Evolutionary conservation across 345 rosid genomes (phyloP).

Genomic region (Erucastrum elatum): DNA sequence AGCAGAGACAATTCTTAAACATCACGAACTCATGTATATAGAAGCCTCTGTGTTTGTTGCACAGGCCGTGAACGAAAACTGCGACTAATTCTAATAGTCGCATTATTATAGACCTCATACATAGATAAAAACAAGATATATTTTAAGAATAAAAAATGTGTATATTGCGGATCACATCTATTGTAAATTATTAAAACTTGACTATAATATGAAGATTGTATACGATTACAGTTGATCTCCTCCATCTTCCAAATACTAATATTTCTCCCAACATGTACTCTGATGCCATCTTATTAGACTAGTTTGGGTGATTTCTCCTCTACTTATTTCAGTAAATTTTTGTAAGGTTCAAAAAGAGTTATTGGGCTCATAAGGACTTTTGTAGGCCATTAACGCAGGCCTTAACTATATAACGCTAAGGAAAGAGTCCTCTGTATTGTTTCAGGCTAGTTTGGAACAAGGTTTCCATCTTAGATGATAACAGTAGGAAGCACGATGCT

Average conservation of each 20-base stretch:
- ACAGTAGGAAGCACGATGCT: conserved; percentile 70
- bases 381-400: too few relatives aligned
- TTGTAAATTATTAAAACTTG: neutral
- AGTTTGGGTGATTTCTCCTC: too few relatives aligned
- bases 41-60: neutral
- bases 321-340: too few relatives aligned
- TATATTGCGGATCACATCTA: neutral
- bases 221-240: neutral
- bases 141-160: neutral
- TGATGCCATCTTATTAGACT: neutral
- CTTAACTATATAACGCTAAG: too few relatives aligned
- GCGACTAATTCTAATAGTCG: neutral
- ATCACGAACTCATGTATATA: too few relatives aligned
- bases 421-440: too few relatives aligned
- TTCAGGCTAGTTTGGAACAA: conserved; percentile 44
- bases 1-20: too few relatives aligned
- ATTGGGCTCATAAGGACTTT: too few relatives aligned
- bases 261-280: neutral
- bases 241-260: neutral
- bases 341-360: too few relatives aligned
- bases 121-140: neutral
- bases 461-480: conserved; percentile 57
- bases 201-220: neutral
- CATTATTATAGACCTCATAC: neutral
- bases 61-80: neutral